Evolutionary conservation across 805 yeast species (phyloP), one percentile per base, ranked within the genome.

Genomic region (Pichia deserticola): DNA sequence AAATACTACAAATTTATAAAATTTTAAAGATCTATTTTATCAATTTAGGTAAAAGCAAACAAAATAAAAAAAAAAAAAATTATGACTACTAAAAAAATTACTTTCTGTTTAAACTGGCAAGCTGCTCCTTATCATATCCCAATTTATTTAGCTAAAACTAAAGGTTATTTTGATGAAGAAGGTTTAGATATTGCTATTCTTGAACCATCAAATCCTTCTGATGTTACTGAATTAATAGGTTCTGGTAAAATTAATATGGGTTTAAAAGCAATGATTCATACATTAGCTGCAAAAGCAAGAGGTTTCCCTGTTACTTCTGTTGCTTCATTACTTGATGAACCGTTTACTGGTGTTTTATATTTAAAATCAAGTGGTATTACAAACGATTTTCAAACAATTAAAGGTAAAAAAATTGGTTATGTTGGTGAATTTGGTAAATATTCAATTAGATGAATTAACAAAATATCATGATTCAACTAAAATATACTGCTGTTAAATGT

Each of bases 391-490:
- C 64, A 62, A 40, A 73, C 79, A 5, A 67, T 77, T 57, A 76
- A 73, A 57, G 81, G 81, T 29, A 77, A 76, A 61, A 64, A 63
- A 42, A 75, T 77, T 56, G 82, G 82, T 20, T 77, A 77, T 59
- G 82, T 77, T 37, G 82, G 82, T 34, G 82, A 77, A 57, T 77
- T 77, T 59, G 82, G 82, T 44, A 77, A 77, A 64, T n/a, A 77
- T 77, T 56, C 82, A 77, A 61, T 63, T 77, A 47, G 81, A 77
- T 55, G 82, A 77, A 58, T 67, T 77, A 58, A 75, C 80, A 56
- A 70, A 73, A 55, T 76, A 77, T 62, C 77, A 72, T 57, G 81
- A 81, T 30, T 75, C 77, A 80, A 69, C 72, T 27, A 81, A 81
- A 12, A 64, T 77, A 77, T 62, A 75, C 79, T 42, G 79, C 82